Evolutionary conservation across 352 stramenopile genomes (phyloP).

Genomic region (Aphanomyces euteiches): DNA sequence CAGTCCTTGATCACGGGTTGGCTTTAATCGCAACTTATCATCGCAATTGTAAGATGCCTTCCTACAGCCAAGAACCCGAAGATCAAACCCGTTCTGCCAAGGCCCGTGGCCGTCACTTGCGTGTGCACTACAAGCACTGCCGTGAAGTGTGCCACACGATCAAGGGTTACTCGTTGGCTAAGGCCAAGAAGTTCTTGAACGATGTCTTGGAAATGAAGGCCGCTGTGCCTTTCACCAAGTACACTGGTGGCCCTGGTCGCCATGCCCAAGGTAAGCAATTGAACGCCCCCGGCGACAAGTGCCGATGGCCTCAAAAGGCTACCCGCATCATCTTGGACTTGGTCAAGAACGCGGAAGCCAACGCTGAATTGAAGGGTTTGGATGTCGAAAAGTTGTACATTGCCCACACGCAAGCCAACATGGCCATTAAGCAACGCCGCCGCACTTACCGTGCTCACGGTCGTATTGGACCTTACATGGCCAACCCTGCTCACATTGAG

Average conservation of each 20-base stretch:
- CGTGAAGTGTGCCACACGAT: conserved; percentile 97
- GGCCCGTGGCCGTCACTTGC: conserved; percentile 94
- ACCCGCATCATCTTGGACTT: conserved; percentile 98
- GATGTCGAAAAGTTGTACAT: conserved; percentile 96
- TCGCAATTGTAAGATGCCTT: conserved; percentile 34
- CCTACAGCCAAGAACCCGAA: conserved; percentile 89
- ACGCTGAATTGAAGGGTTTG: conserved; percentile 98
- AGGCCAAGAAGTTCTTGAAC: conserved; percentile 95
- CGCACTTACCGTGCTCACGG: conserved; percentile 98
- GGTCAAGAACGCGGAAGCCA: conserved; percentile 98
- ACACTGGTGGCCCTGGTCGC: conserved; percentile 97
- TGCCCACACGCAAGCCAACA: conserved; percentile 97
- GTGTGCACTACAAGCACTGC: conserved; percentile 99
- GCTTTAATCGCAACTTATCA: conserved; percentile 30
- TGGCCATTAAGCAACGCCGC: conserved; percentile 96
- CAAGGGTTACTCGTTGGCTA: conserved; percentile 95
- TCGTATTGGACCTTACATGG: conserved; percentile 98
- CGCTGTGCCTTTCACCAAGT: conserved; percentile 98
- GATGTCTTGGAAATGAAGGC: conserved; percentile 97
- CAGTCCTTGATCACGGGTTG: neutral
- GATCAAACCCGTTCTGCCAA: conserved; percentile 89
- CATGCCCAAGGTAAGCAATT: conserved; percentile 96
- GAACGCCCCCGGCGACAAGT: conserved; percentile 94
- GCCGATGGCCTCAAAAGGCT: conserved; percentile 98
- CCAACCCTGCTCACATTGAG: conserved; percentile 98